phyloP scores from a whole-genome alignment of 192 early-diverging fungal species.

The Dissophora ornata region DNA sequence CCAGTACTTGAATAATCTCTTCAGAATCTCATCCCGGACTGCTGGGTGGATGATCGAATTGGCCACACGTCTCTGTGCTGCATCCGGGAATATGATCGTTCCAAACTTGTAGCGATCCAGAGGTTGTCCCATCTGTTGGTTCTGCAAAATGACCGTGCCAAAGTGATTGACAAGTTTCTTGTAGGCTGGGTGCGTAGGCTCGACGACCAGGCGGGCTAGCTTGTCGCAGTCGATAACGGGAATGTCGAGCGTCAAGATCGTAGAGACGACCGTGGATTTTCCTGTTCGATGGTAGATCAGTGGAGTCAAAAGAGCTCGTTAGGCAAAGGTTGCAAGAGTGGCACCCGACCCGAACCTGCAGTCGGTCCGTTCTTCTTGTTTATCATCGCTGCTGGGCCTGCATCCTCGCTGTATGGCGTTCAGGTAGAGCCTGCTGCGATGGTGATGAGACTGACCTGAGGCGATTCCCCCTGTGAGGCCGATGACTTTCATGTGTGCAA shows the following conservation, averaged over 20 bases:
- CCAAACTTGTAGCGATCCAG: conserved; percentile 85
- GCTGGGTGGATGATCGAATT: conserved; percentile 91
- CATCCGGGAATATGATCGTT: conserved; percentile 81
- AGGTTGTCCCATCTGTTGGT: conserved; percentile 55
- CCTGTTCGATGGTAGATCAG: conserved; percentile 54
- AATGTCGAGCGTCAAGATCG: conserved; percentile 64
- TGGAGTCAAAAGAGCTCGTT: background rate
- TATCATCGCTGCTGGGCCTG: too few species aligned
- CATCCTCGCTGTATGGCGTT: too few species aligned
- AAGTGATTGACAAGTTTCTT: conserved; percentile 80
- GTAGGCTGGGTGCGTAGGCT: conserved; percentile 79
- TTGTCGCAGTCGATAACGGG: conserved; percentile 93
- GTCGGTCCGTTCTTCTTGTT: too few species aligned
- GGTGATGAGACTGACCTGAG: conserved; percentile 60
- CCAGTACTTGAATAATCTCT: conserved; percentile 74
- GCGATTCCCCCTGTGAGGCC: conserved; percentile 98
- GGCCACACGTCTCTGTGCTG: conserved; percentile 73
- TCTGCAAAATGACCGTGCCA: conserved; percentile 71
- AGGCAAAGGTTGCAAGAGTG: too few species aligned
- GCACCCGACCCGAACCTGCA: too few species aligned
- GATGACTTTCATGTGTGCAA: conserved; percentile 80
- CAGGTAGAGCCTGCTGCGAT: too few species aligned
- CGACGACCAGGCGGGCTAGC: conserved; percentile 89
- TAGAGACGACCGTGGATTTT: conserved; percentile 87
- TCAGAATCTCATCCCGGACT: conserved; percentile 85